Percentiles rank a stretch among this genome's conserved stretches.
Evolutionary conservation across 73 alveolate genomes (phyloP).

Genomic region (Stentor coeruleus): DNA sequence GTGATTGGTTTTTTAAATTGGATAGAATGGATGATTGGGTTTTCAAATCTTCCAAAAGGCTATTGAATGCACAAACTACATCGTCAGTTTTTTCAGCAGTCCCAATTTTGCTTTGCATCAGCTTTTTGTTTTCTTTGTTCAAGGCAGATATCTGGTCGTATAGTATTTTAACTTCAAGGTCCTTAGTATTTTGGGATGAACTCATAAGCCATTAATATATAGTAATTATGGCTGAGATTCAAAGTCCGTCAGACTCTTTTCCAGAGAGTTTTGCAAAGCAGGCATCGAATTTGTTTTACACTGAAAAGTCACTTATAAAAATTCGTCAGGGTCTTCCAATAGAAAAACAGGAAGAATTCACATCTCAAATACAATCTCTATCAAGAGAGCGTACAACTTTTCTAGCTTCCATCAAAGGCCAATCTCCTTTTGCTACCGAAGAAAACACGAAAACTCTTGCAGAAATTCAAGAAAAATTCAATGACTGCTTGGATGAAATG

Average conservation of each 20-base stretch:
- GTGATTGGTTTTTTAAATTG: too few relatives aligned
- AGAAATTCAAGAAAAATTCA: not conserved
- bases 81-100: too few relatives aligned
- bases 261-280: not conserved
- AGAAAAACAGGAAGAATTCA: not conserved
- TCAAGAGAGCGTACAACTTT: not conserved
- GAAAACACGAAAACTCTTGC: not conserved
- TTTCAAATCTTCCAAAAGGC: too few relatives aligned
- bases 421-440: not conserved
- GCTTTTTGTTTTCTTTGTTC: too few relatives aligned
- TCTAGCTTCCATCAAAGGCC: not conserved
- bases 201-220: too few relatives aligned
- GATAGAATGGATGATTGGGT: too few relatives aligned
- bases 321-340: not conserved
- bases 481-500: not conserved
- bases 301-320: not conserved
- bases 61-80: too few relatives aligned
- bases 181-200: too few relatives aligned
- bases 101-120: too few relatives aligned
- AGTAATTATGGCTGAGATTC: slow-evolving; percentile 2
- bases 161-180: too few relatives aligned
- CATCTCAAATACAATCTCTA: not conserved
- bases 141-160: too few relatives aligned
- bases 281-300: not conserved
- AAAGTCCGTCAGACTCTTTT: not conserved